Evolutionary conservation across 352 stramenopile genomes (phyloP).

Genomic region (Globisporangium barbulae): DNA sequence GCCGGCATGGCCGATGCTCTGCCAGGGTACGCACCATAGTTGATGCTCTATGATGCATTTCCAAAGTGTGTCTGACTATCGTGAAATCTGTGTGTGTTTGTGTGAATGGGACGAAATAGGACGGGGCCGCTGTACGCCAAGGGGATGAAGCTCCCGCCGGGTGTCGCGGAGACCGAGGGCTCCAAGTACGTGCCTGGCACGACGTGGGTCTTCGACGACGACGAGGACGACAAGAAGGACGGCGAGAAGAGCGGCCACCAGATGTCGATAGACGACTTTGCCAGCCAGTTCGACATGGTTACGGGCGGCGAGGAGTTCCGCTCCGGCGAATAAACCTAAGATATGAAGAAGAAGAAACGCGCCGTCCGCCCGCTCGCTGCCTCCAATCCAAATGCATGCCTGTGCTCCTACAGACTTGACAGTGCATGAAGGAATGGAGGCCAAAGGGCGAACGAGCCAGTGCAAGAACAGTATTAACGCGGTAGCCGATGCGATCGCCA

Average conservation of each 20-base stretch:
- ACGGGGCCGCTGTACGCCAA: conserved; percentile 82
- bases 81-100: not conserved
- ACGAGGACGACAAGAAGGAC: conserved; percentile 64
- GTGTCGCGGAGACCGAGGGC: conserved; percentile 48
- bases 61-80: too few species aligned
- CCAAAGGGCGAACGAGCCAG: not conserved
- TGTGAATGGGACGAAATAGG: conserved; percentile 21
- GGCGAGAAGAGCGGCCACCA: conserved; percentile 7
- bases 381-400: too few species aligned
- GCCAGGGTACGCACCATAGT: conserved; percentile 45
- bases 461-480: conserved; percentile 9
- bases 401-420: not conserved
- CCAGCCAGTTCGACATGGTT: conserved; percentile 85
- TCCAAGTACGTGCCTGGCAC: conserved; percentile 87
- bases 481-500: not conserved
- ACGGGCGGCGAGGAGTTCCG: conserved; percentile 84
- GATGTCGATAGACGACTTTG: conserved; percentile 88
- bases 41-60: conserved; percentile 1
- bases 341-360: not conserved
- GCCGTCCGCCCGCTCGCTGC: not conserved
- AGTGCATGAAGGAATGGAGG: not conserved
- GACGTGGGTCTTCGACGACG: conserved; percentile 89
- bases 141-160: conserved; percentile 66
- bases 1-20: conserved; percentile 75
- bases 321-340: conserved; percentile 49